Percentiles rank a stretch among this genome's conserved stretches.
These are phyloP conservation scores for Russula foetens DNA, from an alignment of 768 basidiomycete genomes.

Conservation along the genomic window DNA sequence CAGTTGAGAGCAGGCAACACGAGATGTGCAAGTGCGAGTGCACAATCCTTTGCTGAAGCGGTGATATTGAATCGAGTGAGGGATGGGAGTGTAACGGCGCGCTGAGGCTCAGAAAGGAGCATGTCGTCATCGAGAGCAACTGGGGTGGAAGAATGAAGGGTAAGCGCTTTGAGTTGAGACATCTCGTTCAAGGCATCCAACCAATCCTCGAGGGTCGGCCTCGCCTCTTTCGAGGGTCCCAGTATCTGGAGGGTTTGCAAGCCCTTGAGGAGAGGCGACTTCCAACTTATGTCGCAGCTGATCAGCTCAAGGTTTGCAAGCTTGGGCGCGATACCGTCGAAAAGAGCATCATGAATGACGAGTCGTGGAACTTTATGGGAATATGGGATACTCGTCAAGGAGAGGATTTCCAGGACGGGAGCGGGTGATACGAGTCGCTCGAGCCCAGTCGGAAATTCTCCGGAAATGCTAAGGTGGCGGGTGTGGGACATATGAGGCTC, in stretches of 20 bases:
- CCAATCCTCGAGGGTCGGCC: conserved; percentile 1
- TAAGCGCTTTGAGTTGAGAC: conserved; percentile 3
- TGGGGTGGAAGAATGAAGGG: not conserved
- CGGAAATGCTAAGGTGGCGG: not conserved
- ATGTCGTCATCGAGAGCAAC: not conserved
- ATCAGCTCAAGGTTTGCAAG: not conserved
- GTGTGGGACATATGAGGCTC: not conserved
- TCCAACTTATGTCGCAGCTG: not conserved
- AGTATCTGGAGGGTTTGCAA: not conserved
- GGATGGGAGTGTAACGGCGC: not conserved
- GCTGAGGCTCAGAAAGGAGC: not conserved
- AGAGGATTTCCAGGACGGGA: not conserved
- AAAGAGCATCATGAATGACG: not conserved
- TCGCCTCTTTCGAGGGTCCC: not conserved
- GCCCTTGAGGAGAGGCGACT: conserved; percentile 2
- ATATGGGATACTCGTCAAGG: not conserved
- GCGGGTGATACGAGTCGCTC: not conserved
- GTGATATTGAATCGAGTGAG: not conserved
- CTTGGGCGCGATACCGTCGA: not conserved
- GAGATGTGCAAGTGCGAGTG: conserved; percentile 1
- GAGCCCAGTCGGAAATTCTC: not conserved
- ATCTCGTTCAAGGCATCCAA: conserved; percentile 9
- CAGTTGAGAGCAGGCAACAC: not conserved
- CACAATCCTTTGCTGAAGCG: not conserved
- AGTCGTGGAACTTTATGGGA: too few relatives aligned